Evolutionary conservation across 1,139 yeast genomes (phyloP), one percentile per base, ranked within the genome.

Genomic region (Chernovozyma sophiae-reginae): DNA sequence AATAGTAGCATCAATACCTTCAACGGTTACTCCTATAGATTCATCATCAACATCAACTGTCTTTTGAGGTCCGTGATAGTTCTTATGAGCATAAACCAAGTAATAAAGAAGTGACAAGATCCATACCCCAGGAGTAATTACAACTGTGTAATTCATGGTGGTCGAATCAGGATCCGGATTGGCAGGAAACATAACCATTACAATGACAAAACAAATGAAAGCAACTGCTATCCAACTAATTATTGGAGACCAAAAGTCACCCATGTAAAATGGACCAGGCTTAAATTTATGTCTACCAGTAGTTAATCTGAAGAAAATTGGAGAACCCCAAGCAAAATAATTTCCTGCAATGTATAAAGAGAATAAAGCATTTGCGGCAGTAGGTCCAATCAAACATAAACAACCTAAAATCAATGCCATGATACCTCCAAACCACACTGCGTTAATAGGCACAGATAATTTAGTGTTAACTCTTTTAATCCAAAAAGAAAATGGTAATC

Each of bases 81-180:
- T 46, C 41, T 68, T 71, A 48, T 63, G 68, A 38, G 77, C 79
- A 48, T 73, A 73, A 3, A 56, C 51, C 37, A 54, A 57, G 50
- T 69, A 77, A 49, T 73, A 77, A 6, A 65, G 37, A 38, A 65
- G 46, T 0, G 81, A 63, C 5, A 75, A 52, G 15, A 73, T 49
- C 60, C 61, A 56, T 13, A 57, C 61, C 7, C 62, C 51, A 0
- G 72, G 68, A 8, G 72, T 72, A 39, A 78, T 74, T 6, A 77
- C 83, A 44, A 73, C 68, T 1, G 83, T 77, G 49, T 79, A 79
- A 50, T 79, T 79, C 84, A 79, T 78, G 6, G 74, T 62, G 1
- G 54, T 50, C 26, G 58, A 58, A 25, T 56, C 55, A 11, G 74
- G 67, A 11, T 49, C 53, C 25, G 51, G 53, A 27, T 55, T 48